phyloP scores from a whole-genome alignment of 495 filamentous ascomycete genomes.

The Mycothermus thermophilus region DNA sequence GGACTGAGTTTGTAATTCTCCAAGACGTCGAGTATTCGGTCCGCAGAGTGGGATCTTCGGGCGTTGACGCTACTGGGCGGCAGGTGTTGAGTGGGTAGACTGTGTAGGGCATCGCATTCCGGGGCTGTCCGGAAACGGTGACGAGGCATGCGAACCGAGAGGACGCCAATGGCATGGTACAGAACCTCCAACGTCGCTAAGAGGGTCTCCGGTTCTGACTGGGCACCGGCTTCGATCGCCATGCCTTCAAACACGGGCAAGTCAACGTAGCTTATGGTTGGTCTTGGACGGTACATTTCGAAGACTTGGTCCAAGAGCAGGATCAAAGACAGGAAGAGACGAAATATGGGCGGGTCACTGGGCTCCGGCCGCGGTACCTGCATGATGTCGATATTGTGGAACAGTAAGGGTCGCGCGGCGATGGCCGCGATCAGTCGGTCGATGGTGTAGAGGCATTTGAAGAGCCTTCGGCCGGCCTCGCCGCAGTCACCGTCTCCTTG shows the following conservation, averaged over 20 bases:
- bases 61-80: slow-evolving; percentile 41
- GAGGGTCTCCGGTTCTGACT: slow-evolving; percentile 23
- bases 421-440: slow-evolving; percentile 52
- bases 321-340: slow-evolving; percentile 32
- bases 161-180: slow-evolving; percentile 56
- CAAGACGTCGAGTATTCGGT: slow-evolving; percentile 49
- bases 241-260: slow-evolving; percentile 57
- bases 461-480: slow-evolving; percentile 23
- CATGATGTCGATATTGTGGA: slow-evolving; percentile 52
- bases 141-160: slow-evolving; percentile 32
- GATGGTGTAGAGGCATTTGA: slow-evolving; percentile 55
- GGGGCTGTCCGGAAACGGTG: slow-evolving; percentile 14
- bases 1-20: slow-evolving; percentile 37
- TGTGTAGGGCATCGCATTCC: slow-evolving; percentile 12
- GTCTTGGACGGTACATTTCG: slow-evolving; percentile 49
- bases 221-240: slow-evolving; percentile 33
- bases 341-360: slow-evolving; percentile 29
- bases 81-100: slow-evolving; percentile 27
- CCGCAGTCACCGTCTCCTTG: not conserved
- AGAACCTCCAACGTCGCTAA: slow-evolving; percentile 53
- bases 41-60: slow-evolving; percentile 49
- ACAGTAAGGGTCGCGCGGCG: slow-evolving; percentile 48
- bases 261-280: slow-evolving; percentile 34
- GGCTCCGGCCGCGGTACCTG: slow-evolving; percentile 16
- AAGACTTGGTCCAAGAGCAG: slow-evolving; percentile 51